Base-by-base conservation (phyloP, 1,284 basidiomycete species). In the Cutaneotrichosporon cavernicola region DNA sequence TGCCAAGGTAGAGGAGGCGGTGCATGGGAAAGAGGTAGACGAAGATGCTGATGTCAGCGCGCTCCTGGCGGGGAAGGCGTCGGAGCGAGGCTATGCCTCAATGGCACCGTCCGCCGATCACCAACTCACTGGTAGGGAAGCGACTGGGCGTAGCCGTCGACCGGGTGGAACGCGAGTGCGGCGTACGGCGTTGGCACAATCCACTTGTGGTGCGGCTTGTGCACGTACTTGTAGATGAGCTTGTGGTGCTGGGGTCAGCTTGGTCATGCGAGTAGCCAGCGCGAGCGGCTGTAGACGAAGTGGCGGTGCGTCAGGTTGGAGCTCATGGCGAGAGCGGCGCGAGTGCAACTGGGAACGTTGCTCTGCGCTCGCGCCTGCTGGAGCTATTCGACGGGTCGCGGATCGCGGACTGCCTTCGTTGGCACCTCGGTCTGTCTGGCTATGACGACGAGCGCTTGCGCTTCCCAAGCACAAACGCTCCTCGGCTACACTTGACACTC, bases 191-290 rank as follows among this genome's bases (percentile, higher is more conserved):
- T 97, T 7, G 96, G 95, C 63, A 99, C 92, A 71, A 98, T 85
- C 97, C 97, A 99, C 81, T 92, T 97, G 85, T 99, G 96, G 81
- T 99, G 96, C 0, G 95, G 92, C 81, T 97, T 97, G 81, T 97
- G 95, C 58, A 97, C 73, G 71, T 86, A 83, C 81, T 96, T 98
- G 85, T 99, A 99, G 64, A 97, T 76, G 30, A 84, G 66, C 0
- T 95, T 96, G 69, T 91, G 85, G 78, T 99, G 96, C 65, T 53
- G 51, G 18, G 31, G 51, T 53, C 30, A 53, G 51, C 51, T 18
- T 13, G 9, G 13, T 7, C 18, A 18, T n/a, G 10, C 40, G 7
- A 36, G 34, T 9, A n/a, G 26, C 26, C 26, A 26, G 26, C 26
- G 26, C 26, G 26, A 26, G 26, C 26, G 26, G 26, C 26, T 26